phyloP scores from a whole-genome alignment of 768 basidiomycete genomes.

The Phylloporus sp. region DNA sequence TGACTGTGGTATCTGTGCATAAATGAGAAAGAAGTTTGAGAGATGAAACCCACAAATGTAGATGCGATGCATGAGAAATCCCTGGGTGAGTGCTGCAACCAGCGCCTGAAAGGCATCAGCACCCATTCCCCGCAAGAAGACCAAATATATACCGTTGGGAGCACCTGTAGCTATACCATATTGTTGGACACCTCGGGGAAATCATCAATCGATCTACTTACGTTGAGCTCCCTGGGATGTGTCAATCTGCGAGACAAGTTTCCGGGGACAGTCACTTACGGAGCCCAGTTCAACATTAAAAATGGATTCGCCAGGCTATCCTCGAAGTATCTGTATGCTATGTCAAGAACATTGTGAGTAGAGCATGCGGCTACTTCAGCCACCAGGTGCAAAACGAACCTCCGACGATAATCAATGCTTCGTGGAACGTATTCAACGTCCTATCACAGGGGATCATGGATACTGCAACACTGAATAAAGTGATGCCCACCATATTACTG shows the following conservation, averaged over 20 bases:
- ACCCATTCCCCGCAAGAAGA: background rate
- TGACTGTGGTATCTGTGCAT: background rate
- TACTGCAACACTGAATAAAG: background rate
- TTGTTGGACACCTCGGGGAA: background rate
- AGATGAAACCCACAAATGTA: background rate
- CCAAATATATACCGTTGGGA: background rate
- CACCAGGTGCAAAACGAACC: background rate
- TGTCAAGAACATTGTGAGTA: background rate
- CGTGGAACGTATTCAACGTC: background rate
- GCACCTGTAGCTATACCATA: background rate
- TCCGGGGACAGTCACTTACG: background rate
- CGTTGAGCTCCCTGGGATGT: background rate
- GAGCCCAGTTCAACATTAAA: background rate
- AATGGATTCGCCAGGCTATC: background rate
- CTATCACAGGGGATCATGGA: background rate
- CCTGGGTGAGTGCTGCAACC: background rate
- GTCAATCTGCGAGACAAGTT: background rate
- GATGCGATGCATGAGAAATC: conserved; percentile 2
- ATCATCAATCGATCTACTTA: background rate
- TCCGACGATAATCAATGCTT: background rate
- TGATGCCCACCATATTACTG: background rate
- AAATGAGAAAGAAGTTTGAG: background rate
- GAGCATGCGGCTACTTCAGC: background rate
- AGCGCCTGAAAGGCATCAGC: background rate
- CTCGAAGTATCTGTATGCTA: background rate